These are phyloP conservation scores for Moricandia moricandioides DNA, from an alignment of 345 rosid genomes.

Conservation along the genomic window DNA sequence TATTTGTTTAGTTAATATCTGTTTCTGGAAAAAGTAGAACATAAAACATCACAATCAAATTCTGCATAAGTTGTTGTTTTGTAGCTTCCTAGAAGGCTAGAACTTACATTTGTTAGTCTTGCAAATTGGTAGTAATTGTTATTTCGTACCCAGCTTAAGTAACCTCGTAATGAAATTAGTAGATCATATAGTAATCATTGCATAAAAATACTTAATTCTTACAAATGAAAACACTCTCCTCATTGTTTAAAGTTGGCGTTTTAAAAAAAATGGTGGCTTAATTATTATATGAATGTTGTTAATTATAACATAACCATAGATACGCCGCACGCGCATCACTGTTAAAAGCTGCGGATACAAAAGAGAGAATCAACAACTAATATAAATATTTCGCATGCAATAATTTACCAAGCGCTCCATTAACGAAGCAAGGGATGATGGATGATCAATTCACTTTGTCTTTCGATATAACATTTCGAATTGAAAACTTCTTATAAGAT, in stretches of 20 bases:
- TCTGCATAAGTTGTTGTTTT: not conserved
- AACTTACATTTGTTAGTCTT: not conserved
- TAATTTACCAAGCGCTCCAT: constrained; percentile 21
- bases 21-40: too few relatives aligned
- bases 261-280: too few relatives aligned
- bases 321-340: too few relatives aligned
- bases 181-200: not conserved
- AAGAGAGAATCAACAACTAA: not conserved
- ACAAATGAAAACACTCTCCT: not conserved
- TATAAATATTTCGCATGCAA: constrained; percentile 4
- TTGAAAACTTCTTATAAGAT: constrained; percentile 7
- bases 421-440: constrained; percentile 9
- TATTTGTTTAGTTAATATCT: too few relatives aligned
- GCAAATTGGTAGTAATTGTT: not conserved
- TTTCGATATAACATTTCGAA: constrained; percentile 1
- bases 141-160: not conserved
- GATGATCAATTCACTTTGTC: constrained; percentile 11
- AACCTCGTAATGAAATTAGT: not conserved
- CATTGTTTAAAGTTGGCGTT: not conserved
- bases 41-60: not conserved
- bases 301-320: too few relatives aligned
- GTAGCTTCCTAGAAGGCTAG: not conserved
- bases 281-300: not conserved
- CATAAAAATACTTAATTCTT: not conserved
- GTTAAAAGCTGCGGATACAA: not conserved